Evolutionary conservation across 345 rosid genomes (phyloP).

Genomic region (Populus davidiana): DNA sequence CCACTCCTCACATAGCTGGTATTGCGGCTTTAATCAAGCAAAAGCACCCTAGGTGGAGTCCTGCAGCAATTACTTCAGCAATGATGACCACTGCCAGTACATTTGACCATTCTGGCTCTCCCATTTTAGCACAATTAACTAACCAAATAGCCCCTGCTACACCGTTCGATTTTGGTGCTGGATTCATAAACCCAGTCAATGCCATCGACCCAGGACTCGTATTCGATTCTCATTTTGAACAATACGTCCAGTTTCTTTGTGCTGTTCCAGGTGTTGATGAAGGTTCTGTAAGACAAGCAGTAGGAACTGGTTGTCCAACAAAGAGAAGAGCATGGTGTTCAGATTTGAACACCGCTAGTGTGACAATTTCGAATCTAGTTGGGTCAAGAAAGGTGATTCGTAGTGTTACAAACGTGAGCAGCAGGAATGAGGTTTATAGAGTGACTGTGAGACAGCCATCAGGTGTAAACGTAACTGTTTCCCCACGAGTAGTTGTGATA

Average conservation of each 20-base stretch:
- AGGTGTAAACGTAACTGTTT: conserved; percentile 32
- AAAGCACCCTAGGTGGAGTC: conserved; percentile 46
- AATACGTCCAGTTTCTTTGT: conserved; percentile 40
- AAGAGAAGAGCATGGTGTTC: conserved; percentile 34
- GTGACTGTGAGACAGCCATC: conserved; percentile 29
- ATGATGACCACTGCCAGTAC: conserved; percentile 46
- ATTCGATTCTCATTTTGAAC: conserved; percentile 34
- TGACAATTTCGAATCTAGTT: conserved; percentile 36
- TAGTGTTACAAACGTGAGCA: conserved; percentile 28
- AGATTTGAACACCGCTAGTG: conserved; percentile 39
- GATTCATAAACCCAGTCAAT: conserved; percentile 36
- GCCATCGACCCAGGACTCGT: conserved; percentile 49
- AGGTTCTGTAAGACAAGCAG: conserved; percentile 30
- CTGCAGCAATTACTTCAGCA: conserved; percentile 47
- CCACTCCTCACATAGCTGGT: conserved; percentile 47
- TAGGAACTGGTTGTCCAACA: conserved; percentile 31
- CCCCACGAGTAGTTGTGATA: conserved; percentile 22
- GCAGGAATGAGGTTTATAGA: conserved; percentile 27
- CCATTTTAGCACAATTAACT: conserved; percentile 38
- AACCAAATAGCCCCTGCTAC: conserved; percentile 32
- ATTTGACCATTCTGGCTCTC: conserved; percentile 34
- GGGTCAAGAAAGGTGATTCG: conserved; percentile 38
- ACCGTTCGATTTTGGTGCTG: conserved; percentile 45
- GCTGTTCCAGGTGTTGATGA: conserved; percentile 44
- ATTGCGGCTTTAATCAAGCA: conserved; percentile 52